Evolutionary conservation across 257 asterid species (phyloP), one percentile per base, ranked within the genome.

Genomic region (Linaria vulgaris): DNA sequence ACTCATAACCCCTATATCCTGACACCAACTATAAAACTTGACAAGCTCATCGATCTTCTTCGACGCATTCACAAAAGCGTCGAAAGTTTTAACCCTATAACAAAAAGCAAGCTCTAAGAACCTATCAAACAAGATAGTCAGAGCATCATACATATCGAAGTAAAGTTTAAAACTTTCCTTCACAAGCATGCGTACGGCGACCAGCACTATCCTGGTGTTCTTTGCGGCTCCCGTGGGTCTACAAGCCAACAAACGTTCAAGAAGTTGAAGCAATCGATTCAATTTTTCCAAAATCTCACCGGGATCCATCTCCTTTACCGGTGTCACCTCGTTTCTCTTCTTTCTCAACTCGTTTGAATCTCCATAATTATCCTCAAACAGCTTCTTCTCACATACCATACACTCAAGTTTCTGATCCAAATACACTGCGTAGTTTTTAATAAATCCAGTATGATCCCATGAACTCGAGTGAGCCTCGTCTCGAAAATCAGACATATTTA

Each of bases 391-490:
- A n/a, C 69, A 83, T 2, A 65, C 68, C 86, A 83, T 72, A 71
- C 84, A 56, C 55, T 87, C 95, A 63, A 82, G 74, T 74, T 84
- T 75, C 85, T 87, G 95, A 74, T 87, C 95, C 82, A 87, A 61
- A 65, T 78, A 87, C 59, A 74, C 61, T 0, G 86, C 95, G 37
- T 71, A 87, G 12, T 87, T 80, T 71, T 88, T 78, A 19, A 84
- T 88, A 63, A 87, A 87, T 39, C 89, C 86, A 1, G 95, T 83
- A 63, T 81, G 90, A 78, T 86, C 95, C 95, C 95, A 86, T 0
- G 90, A 77, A 59, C 69, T 80, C 0, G 95, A 84, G 72, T 87
- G 95, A 0, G 95, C 95, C 84, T 87, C 95, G 15, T 87, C 95
- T 0, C 89, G 87, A 52, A 87, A 87, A 82, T 84, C 91, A 1